Evolutionary conservation across 495 filamentous ascomycete genomes (phyloP).

Genomic region (Trichoderma asperelloides): DNA sequence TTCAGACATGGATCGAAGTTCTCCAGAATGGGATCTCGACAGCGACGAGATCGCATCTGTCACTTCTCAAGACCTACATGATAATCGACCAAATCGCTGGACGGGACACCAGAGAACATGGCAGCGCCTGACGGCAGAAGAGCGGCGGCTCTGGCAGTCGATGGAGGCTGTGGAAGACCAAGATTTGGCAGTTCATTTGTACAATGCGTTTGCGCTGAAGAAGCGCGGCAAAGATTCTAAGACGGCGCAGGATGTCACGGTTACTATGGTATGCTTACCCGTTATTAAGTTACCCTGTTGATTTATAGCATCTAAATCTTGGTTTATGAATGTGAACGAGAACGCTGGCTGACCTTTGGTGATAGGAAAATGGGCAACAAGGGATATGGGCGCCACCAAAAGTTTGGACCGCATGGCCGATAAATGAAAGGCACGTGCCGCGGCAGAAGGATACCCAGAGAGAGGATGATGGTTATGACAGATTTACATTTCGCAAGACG

Average conservation of each 20-base stretch:
- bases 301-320: neutral
- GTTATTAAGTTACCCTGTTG: neutral
- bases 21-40: constrained; percentile 11
- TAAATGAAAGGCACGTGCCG: constrained; percentile 51
- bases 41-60: constrained; percentile 21
- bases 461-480: constrained; percentile 35
- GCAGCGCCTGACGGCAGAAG: constrained; percentile 46
- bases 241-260: constrained; percentile 18
- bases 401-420: constrained; percentile 73
- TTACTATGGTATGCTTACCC: constrained; percentile 15
- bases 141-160: constrained; percentile 47
- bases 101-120: constrained; percentile 51
- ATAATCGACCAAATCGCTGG: constrained; percentile 41
- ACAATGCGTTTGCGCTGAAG: constrained; percentile 60
- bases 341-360: neutral
- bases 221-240: constrained; percentile 22
- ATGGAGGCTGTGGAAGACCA: constrained; percentile 46
- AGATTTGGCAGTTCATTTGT: constrained; percentile 68
- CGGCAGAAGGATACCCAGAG: constrained; percentile 29
- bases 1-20: neutral
- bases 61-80: constrained; percentile 25
- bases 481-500: constrained; percentile 35
- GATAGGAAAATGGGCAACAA: constrained; percentile 11
- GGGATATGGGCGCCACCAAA: constrained; percentile 38
- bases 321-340: neutral